phyloP scores from a whole-genome alignment of 2,329 filamentous ascomycete genomes.

The Clonostachys rhizophaga region DNA sequence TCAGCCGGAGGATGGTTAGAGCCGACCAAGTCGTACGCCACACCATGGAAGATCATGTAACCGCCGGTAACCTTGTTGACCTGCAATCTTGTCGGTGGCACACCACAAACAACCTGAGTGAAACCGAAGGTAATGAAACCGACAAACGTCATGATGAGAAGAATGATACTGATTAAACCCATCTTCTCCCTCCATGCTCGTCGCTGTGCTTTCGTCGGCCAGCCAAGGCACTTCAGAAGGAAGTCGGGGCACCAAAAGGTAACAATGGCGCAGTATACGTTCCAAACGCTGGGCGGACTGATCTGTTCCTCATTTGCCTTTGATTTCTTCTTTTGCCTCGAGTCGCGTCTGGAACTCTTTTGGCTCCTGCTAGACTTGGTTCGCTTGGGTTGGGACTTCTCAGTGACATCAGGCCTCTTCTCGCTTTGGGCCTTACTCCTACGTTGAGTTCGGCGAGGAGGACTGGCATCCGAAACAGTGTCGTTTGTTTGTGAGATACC shows the following conservation, averaged over 20 bases:
- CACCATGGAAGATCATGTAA: constrained; percentile 96
- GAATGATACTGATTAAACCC: constrained; percentile 89
- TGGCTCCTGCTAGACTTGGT: constrained; percentile 58
- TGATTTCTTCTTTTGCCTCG: constrained; percentile 39
- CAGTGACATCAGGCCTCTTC: constrained; percentile 16
- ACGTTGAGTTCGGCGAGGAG: constrained; percentile 17
- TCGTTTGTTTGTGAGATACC: constrained; percentile 38
- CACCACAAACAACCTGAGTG: constrained; percentile 79
- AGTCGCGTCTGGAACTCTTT: constrained; percentile 23
- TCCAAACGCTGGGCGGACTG: constrained; percentile 85
- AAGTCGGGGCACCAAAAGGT: constrained; percentile 95
- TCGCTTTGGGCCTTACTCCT: constrained; percentile 25
- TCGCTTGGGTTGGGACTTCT: constrained; percentile 27
- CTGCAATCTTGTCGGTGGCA: constrained; percentile 66
- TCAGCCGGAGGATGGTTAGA: constrained; percentile 77
- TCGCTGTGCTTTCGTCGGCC: constrained; percentile 78
- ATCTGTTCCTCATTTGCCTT: constrained; percentile 57
- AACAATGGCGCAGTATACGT: constrained; percentile 87
- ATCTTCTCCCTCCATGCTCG: constrained; percentile 98
- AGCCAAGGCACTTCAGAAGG: constrained; percentile 79
- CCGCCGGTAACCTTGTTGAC: constrained; percentile 76
- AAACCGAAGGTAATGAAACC: constrained; percentile 98
- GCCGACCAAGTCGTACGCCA: constrained; percentile 75
- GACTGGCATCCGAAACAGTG: constrained; percentile 38
- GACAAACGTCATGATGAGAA: constrained; percentile 81